phyloP scores from a whole-genome alignment of 352 stramenopile genomes.

The Sclerospora graminicola region DNA sequence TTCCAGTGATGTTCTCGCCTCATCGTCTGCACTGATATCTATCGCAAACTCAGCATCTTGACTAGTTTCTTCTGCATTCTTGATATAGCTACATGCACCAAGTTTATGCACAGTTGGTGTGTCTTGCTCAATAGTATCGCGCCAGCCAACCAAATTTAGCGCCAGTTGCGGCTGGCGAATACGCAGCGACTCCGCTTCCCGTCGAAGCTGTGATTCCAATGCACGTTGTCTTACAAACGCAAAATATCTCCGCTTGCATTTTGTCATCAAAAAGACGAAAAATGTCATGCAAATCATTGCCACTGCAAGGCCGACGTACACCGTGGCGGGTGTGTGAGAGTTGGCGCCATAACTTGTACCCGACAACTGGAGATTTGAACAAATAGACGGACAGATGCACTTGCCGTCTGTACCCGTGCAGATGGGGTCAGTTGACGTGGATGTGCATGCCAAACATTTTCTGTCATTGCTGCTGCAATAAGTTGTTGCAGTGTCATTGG shows the following conservation, averaged over 20 bases:
- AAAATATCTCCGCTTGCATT: constrained; percentile 7
- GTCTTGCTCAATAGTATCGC: constrained; percentile 17
- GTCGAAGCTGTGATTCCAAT: constrained; percentile 1
- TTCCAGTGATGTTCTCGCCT: constrained; percentile 7
- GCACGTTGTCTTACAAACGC: neutral
- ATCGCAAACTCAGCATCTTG: neutral
- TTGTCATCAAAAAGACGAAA: constrained; percentile 16
- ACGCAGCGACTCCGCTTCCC: constrained; percentile 12
- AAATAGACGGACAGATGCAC: constrained; percentile 31
- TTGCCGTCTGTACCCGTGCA: constrained; percentile 16
- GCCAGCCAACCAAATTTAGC: constrained; percentile 20
- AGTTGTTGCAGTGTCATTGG: constrained; percentile 7
- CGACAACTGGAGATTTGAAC: constrained; percentile 11
- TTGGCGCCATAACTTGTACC: neutral
- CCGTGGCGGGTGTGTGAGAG: neutral
- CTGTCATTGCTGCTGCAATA: constrained; percentile 24
- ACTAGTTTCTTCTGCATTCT: neutral
- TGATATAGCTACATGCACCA: constrained; percentile 10
- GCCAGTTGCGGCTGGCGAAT: constrained; percentile 12
- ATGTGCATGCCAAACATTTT: constrained; percentile 13
- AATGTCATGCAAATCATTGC: constrained; percentile 9
- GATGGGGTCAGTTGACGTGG: constrained; percentile 12
- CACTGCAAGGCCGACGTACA: constrained; percentile 13
- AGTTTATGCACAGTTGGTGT: constrained; percentile 16
- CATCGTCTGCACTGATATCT: neutral